Percentiles rank a stretch among this genome's conserved stretches.
Evolutionary conservation across 345 rosid species (phyloP).

Genomic region (Zanthoxylum bungeanum): DNA sequence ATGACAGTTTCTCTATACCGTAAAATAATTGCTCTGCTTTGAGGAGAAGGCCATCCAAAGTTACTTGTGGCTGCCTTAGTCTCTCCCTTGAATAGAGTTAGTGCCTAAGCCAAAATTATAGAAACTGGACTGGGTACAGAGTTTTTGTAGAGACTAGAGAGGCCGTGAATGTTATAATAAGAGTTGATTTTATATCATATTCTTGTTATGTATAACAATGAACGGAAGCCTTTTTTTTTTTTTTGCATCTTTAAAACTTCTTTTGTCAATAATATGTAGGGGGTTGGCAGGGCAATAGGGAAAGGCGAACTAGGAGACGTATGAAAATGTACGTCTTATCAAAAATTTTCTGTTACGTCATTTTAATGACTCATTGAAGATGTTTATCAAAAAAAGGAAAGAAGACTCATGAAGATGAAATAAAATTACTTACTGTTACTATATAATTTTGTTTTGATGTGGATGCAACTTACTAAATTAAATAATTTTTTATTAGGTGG

Average conservation of each 20-base stretch:
- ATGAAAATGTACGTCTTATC: no score
- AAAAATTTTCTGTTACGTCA: no score
- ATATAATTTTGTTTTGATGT: no score
- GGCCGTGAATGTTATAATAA: neutral
- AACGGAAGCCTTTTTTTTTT: neutral
- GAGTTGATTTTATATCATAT: conserved; percentile 9
- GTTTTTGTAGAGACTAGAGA: conserved; percentile 37
- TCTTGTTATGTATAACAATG: conserved; percentile 1
- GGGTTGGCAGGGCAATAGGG: neutral
- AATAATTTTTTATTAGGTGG: no score
- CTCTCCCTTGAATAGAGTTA: neutral
- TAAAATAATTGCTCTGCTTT: neutral
- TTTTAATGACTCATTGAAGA: no score
- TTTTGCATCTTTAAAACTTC: no score
- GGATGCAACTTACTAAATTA: no score
- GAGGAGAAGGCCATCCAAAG: neutral
- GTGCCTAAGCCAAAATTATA: conserved; percentile 9
- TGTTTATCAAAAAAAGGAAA: no score
- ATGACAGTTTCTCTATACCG: neutral
- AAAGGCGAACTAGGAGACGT: neutral
- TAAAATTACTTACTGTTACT: no score
- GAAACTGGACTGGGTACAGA: conserved; percentile 16
- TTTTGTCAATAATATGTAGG: conserved; percentile 4
- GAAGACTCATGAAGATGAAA: no score
- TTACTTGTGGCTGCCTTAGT: neutral